These are phyloP conservation scores for Aspergillus panamensis DNA, from an alignment of 495 filamentous ascomycete species.

Conservation along the genomic window DNA sequence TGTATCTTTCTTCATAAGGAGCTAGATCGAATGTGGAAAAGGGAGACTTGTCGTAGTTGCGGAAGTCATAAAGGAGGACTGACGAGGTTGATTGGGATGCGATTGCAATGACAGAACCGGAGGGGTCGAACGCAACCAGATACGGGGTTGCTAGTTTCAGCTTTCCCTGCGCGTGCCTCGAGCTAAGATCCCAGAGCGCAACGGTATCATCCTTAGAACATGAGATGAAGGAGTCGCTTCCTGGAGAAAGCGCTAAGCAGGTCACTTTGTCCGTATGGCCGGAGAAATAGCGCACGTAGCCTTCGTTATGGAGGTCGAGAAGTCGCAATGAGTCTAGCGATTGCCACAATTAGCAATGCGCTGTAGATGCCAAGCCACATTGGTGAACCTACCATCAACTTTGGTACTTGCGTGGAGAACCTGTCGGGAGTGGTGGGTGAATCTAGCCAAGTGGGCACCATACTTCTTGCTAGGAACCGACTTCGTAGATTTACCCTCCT, in stretches of 20 bases:
- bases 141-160: slow-evolving; percentile 73
- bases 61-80: slow-evolving; percentile 86
- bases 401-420: slow-evolving; percentile 96
- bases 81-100: slow-evolving; percentile 72
- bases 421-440: slow-evolving; percentile 81
- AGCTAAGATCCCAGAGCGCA: slow-evolving; percentile 76
- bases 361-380: background rate
- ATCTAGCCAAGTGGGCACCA: slow-evolving; percentile 87
- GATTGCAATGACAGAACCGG: slow-evolving; percentile 85
- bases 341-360: background rate
- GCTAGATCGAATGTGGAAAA: slow-evolving; percentile 81
- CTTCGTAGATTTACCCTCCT: slow-evolving; percentile 82
- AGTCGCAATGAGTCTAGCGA: slow-evolving; percentile 73
- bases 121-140: slow-evolving; percentile 82
- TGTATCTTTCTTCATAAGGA: slow-evolving; percentile 54
- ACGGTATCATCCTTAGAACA: slow-evolving; percentile 86
- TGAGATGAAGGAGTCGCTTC: slow-evolving; percentile 85
- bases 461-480: slow-evolving; percentile 87
- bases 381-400: slow-evolving; percentile 57
- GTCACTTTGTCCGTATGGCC: slow-evolving; percentile 85
- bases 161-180: slow-evolving; percentile 69
- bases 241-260: slow-evolving; percentile 58
- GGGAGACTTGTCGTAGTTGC: slow-evolving; percentile 86
- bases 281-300: slow-evolving; percentile 89
- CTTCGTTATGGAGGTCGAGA: slow-evolving; percentile 90